These are phyloP conservation scores for Trichoderma sp. DNA, from an alignment of 2,329 filamentous ascomycete genomes.

Conservation along the genomic window DNA sequence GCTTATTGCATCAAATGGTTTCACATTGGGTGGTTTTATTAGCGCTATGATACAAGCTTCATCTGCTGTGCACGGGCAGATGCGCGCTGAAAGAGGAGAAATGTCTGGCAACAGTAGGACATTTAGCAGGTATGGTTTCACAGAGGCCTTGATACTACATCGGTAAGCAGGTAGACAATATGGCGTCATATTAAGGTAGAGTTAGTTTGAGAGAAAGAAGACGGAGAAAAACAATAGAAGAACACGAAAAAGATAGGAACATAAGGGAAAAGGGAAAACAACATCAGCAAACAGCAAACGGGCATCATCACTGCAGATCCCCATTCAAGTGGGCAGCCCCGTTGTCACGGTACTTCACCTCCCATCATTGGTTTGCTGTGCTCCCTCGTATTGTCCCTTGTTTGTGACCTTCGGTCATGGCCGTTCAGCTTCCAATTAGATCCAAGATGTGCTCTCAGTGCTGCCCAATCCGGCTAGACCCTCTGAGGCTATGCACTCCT, in stretches of 20 bases:
- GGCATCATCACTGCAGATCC: not conserved
- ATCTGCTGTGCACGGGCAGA: not conserved
- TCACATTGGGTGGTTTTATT: not conserved
- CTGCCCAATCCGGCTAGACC: conserved; percentile 10
- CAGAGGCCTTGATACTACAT: not conserved
- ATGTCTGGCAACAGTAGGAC: not conserved
- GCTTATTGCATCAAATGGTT: not conserved
- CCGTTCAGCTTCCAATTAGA: conserved; percentile 8
- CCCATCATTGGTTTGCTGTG: not conserved
- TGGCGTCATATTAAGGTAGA: not conserved
- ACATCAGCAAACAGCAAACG: not conserved
- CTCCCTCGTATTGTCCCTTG: not conserved
- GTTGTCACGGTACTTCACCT: not conserved
- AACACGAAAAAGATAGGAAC: not conserved
- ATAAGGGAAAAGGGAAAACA: not conserved
- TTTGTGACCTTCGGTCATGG: not conserved
- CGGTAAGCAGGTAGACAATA: not conserved
- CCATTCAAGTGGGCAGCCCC: not conserved
- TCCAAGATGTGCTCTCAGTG: not conserved
- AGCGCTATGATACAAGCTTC: not conserved
- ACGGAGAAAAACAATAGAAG: not conserved
- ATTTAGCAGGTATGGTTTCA: not conserved
- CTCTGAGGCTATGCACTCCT: conserved; percentile 19
- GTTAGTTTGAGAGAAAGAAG: not conserved
- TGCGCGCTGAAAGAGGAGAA: not conserved